Conservation (phyloP, 2,329 filamentous ascomycete genomes). For the Monosporascus sp. region DNA sequence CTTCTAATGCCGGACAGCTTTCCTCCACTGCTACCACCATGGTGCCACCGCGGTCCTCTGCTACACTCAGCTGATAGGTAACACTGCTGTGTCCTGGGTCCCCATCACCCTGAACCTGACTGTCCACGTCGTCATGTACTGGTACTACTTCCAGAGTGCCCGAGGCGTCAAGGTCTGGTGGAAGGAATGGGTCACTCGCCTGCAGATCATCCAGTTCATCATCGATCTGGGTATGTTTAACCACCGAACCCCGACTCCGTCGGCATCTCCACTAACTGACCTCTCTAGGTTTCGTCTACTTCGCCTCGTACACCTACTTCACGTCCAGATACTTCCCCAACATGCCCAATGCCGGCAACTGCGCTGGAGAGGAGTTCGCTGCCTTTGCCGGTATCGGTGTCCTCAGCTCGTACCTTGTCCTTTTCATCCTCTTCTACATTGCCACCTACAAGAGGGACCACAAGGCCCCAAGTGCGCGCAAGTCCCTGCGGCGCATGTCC, state of each 20-base stretch:
- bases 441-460: constrained; percentile 89
- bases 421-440: constrained; percentile 99
- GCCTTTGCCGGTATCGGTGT: constrained; percentile 89
- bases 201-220: constrained; percentile 95
- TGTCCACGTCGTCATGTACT: constrained; percentile 99
- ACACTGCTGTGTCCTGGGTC: constrained; percentile 92
- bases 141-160: constrained; percentile 99
- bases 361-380: constrained; percentile 94
- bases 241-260: neutral
- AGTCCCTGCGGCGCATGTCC: constrained; percentile 62
- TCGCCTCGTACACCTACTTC: constrained; percentile 99
- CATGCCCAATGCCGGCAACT: constrained; percentile 78
- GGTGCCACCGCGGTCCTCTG: constrained; percentile 93
- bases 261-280: constrained; percentile 11
- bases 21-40: constrained; percentile 99
- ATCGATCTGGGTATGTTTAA: constrained; percentile 78
- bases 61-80: constrained; percentile 93
- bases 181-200: constrained; percentile 99
- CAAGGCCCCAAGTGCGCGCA: constrained; percentile 75
- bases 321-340: constrained; percentile 81
- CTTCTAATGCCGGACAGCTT: constrained; percentile 45
- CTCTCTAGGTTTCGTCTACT: constrained; percentile 84
- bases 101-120: constrained; percentile 86
- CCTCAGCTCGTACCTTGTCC: constrained; percentile 88
- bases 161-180: constrained; percentile 96